Evolutionary conservation across 768 basidiomycete species (phyloP), one percentile per base, ranked within the genome.

Genomic region (Lyophyllum shimeji): DNA sequence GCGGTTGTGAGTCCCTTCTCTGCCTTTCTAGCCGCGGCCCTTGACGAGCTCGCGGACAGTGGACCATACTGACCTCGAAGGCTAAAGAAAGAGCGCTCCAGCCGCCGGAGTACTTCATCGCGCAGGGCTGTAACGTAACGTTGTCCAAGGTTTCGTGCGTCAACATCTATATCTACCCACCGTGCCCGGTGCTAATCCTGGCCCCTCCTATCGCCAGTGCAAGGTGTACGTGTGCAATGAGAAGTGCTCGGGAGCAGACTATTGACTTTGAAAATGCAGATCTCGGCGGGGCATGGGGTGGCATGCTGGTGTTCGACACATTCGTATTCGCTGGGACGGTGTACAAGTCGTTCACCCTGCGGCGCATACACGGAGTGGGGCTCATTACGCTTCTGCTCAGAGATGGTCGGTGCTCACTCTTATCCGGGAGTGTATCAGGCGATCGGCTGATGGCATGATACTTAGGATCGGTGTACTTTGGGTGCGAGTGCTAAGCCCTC

Each of bases 321-420:
- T 48, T 74, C 11, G 69, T 80, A 2, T 76, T 80, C 48, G 60
- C 51, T 18, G 68, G 78, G 67, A 80, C 77, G 7, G 55, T 78
- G 18, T 72, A 69, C 59, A 77, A 76, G 50, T 67, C 76, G 3
- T 59, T 76, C 17, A 59, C 56, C 8, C 45, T 72, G 2, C 64
- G 66, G 0, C 60, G 65, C 12, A 53, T 53, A 13, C 55, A 59
- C 24, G 65, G 62, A 12, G 53, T 65, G 18, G 64, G 55, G 9
- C 52, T 80, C 53, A n/a, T 76, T 18, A 55, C 55, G 24, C 55
- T 76, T 23, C 57, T 79, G 18, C 49, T 77, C 18, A 70, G 77
- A 40, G 77, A 78, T 65, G 78, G 77, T 76, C 45, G 17, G 52
- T 46, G 3, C 23, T 21, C 12, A 20, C 24, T 20, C 17, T 48